These are phyloP conservation scores for Solanum hybrid DNA, from an alignment of 305 asterid genomes.

Conservation along the genomic window DNA sequence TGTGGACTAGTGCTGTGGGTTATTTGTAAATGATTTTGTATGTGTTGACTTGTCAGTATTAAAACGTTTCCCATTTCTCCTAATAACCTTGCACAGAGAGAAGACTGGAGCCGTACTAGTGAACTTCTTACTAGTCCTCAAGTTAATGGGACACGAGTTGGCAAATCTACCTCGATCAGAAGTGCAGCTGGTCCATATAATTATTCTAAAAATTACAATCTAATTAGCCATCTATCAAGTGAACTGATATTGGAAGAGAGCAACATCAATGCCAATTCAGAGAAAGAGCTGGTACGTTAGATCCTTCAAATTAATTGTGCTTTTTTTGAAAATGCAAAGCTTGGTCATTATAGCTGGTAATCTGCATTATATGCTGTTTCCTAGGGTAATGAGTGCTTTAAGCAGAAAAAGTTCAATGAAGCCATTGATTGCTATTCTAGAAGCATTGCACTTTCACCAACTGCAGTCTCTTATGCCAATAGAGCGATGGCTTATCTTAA, in stretches of 20 bases:
- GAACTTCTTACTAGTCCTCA: conserved; percentile 24
- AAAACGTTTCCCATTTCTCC: not conserved
- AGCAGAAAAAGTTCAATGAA: conserved; percentile 76
- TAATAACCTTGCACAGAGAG: conserved; percentile 33
- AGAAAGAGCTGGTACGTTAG: conserved; percentile 77
- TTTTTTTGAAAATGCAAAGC: not conserved
- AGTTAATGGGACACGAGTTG: conserved; percentile 21
- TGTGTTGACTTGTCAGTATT: not conserved
- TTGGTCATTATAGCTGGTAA: conserved; percentile 10
- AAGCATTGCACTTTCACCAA: conserved; percentile 88
- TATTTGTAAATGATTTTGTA: not conserved
- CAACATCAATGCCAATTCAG: conserved; percentile 74
- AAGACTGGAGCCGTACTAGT: conserved; percentile 17
- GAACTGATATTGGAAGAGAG: conserved; percentile 37
- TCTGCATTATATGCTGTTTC: conserved; percentile 7
- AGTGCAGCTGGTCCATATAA: conserved; percentile 33
- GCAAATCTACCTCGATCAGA: conserved; percentile 15
- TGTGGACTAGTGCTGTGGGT: not conserved
- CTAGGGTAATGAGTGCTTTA: conserved; percentile 85
- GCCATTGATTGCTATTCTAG: conserved; percentile 95
- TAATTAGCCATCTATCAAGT: conserved; percentile 46
- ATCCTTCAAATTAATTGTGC: not conserved
- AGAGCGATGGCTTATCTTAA: conserved; percentile 94
- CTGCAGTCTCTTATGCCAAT: conserved; percentile 89
- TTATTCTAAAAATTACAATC: conserved; percentile 47